These are phyloP conservation scores for Nemophila menziesii DNA, from an alignment of 257 asterid genomes.

Conservation along the genomic window DNA sequence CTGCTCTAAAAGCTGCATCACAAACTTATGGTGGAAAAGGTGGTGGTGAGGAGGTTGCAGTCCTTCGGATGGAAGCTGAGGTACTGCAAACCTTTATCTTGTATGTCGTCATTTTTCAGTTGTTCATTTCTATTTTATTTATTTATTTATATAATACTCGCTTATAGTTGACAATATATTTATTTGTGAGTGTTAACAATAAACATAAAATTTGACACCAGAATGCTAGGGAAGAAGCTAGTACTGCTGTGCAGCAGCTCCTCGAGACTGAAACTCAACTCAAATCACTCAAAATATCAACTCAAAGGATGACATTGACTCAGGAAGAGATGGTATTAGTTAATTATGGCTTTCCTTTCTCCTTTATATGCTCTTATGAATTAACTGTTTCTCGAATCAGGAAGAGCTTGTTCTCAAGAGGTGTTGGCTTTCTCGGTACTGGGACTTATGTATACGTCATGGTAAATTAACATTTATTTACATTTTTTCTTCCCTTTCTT, in stretches of 20 bases:
- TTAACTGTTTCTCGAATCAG: constrained; percentile 43
- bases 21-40: constrained; percentile 61
- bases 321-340: constrained; percentile 71
- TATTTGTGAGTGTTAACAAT: neutral
- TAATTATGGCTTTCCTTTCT: constrained; percentile 8
- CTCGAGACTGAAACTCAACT: constrained; percentile 35
- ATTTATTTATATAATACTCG: too few species aligned
- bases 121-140: neutral
- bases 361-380: constrained; percentile 24
- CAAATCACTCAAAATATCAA: constrained; percentile 45
- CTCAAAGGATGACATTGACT: constrained; percentile 62
- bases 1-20: constrained; percentile 74
- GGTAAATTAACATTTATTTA: constrained; percentile 36
- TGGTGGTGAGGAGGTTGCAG: constrained; percentile 49
- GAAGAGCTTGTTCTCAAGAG: constrained; percentile 92
- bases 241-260: constrained; percentile 48
- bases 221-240: constrained; percentile 76
- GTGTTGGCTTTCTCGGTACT: constrained; percentile 88
- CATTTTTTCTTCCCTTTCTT: neutral
- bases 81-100: constrained; percentile 26
- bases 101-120: constrained; percentile 1
- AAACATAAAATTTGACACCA: constrained; percentile 8
- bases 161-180: neutral
- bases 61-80: constrained; percentile 80
- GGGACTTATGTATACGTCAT: constrained; percentile 57